Base-by-base conservation (phyloP, 306 rosid species). In the Dalbergia cultrata region DNA sequence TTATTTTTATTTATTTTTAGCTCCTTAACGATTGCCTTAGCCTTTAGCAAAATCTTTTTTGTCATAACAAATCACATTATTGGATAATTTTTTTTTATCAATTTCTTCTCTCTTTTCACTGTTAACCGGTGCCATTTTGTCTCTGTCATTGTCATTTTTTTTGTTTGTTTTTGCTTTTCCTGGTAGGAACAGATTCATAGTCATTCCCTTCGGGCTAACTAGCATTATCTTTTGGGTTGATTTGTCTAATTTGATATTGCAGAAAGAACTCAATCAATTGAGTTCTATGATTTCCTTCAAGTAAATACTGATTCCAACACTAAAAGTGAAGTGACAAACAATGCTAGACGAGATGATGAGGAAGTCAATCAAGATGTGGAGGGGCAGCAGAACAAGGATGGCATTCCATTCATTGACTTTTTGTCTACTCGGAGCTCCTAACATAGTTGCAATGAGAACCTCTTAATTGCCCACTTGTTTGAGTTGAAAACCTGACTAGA, bases 271-370 rank as follows among this genome's bases (percentile, higher is more conserved):
- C 72, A 91, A 80, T 81, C 82, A 22, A 41, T 87, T 13, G 92
- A 91, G 89, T 92, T 94, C 77, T 94, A 94, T 65, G 91, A 94
- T 85, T 94, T 94, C 82, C 97, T 94, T 50, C 93, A 85, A 78
- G 86, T 94, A 56, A 93, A 93, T 52, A 81, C 93, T 0, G 92
- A 89, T 61, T 92, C 96, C 8, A 90, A 87, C 54, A 7, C 41
- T 4, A 87, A 87, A 80, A 94, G 98, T 70, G 98, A 92, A 78
- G 94, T 92, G 64, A 94, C 85, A 10, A 90, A 94, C 74, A 85
- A 81, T 75, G 76, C 88, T 18, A 89, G 84, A 87, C 89, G 82
- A 84, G 97, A 89, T 6, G 98, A 90, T 3, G 97, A 94, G 65
- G 92, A 90, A 82, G 98, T 92, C 3, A 85, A 93, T 83, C 94